phyloP scores from a whole-genome alignment of 768 basidiomycete genomes.

The Baorangia bicolor region DNA sequence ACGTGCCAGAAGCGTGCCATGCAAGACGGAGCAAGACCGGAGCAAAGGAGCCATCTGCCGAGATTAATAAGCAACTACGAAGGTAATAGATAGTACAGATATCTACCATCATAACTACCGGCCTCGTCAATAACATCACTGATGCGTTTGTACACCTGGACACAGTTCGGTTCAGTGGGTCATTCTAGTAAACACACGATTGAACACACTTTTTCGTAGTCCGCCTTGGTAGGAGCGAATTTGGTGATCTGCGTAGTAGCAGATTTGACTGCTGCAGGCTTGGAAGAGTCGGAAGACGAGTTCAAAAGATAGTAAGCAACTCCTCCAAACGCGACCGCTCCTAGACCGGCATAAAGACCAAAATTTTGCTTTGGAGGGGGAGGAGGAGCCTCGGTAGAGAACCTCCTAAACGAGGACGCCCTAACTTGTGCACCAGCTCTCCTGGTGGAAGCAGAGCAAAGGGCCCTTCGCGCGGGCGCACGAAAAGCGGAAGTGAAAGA shows the following conservation, averaged over 20 bases:
- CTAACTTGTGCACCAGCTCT: conserved; percentile 35
- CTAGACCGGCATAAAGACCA: conserved; percentile 58
- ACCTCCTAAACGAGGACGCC: conserved; percentile 50
- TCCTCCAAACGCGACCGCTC: conserved; percentile 58
- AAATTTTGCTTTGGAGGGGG: conserved; percentile 53
- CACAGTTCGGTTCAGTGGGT: not conserved
- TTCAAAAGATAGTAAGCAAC: conserved; percentile 63
- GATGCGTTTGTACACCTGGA: conserved; percentile 86
- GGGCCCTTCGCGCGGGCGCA: conserved; percentile 47
- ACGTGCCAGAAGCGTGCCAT: conserved; percentile 94
- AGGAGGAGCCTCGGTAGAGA: conserved; percentile 51
- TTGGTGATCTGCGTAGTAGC: conserved; percentile 62
- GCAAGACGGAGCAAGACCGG: conserved; percentile 88
- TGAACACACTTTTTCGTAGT: conserved; percentile 78
- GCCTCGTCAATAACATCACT: conserved; percentile 74
- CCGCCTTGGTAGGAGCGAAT: conserved; percentile 74
- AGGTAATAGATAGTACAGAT: not conserved
- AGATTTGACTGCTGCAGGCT: conserved; percentile 56
- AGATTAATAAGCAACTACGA: not conserved
- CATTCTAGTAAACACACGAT: not conserved
- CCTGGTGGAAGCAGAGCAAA: conserved; percentile 29
- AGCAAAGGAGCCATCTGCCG: conserved; percentile 80
- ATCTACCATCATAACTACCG: conserved; percentile 75
- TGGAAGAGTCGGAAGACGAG: conserved; percentile 44
- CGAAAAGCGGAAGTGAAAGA: conserved; percentile 52